Evolutionary conservation across 106 monocot genomes (phyloP), one percentile per base, ranked within the genome.

Genomic region (Gastrodia elata): DNA sequence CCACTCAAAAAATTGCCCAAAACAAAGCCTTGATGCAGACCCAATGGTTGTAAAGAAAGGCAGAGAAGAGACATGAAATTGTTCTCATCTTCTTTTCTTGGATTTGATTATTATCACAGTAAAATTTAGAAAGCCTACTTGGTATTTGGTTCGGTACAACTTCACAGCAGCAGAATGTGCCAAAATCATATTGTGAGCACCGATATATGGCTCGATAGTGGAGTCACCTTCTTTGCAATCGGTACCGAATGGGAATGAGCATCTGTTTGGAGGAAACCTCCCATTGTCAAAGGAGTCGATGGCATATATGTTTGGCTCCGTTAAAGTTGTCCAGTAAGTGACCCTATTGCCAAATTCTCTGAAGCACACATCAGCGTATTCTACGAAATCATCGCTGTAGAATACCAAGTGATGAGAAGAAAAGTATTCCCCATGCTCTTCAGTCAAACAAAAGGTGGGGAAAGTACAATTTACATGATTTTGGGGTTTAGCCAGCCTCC

Each of bases 351-450:
- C 87, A 49, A 90, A 90, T 64, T 84, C 74, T 65, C 71, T 78
- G 58, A 90, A 90, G 71, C 90, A 90, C 26, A 90, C 77, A 68
- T 90, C 79, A 39, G 87, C 82, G 56, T 80, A 90, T 52, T 82
- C 76, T 82, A 75, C 82, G 77, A 90, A 90, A 71, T 90, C 90
- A 16, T 90, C 82, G 27, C 90, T 90, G 86, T 41, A 49, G 30
- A 61, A 32, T 28, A 11, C 10, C 20, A 61, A 61, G 2, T 28
- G 57, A 57, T 3, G 8, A 59, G n/a, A n/a, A n/a, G n/a, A n/a
- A n/a, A n/a, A n/a, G n/a, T 43, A 15, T 43, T 43, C 15, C 2
- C 8, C 15, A 43, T 43, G 15, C 43, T 43, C 43, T 43, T 43
- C 43, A 1, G 8, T 43, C 43, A 43, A 43, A 43, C 43, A 43